These are phyloP conservation scores for Trichophyton benhamiae DNA, from an alignment of 2,329 filamentous ascomycete species.

Conservation along the genomic window DNA sequence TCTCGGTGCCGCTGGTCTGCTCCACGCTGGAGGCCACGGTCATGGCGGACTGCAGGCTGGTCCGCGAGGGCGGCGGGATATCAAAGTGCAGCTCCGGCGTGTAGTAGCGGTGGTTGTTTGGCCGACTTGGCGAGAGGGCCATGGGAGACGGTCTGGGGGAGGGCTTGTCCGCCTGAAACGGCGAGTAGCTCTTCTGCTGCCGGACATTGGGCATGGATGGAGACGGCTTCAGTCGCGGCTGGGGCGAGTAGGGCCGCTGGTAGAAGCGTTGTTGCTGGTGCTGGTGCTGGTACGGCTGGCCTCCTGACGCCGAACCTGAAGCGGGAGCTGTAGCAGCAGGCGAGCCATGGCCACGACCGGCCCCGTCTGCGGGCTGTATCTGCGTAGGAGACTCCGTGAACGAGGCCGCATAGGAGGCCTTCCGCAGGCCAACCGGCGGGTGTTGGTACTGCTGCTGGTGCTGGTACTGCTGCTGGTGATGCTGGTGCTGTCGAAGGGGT, in stretches of 20 bases:
- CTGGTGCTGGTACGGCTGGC: too few relatives aligned
- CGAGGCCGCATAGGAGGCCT: background rate
- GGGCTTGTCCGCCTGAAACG: constrained; percentile 10
- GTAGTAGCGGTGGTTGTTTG: constrained; percentile 9
- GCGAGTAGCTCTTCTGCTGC: constrained; percentile 15
- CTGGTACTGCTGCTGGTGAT: too few relatives aligned
- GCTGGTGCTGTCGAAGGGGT: background rate
- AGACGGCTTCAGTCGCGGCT: constrained; percentile 14
- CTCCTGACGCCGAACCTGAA: too few relatives aligned
- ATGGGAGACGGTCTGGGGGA: constrained; percentile 4
- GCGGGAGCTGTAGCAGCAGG: background rate
- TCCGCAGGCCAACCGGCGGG: too few relatives aligned
- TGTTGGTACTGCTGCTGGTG: too few relatives aligned
- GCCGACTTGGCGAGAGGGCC: background rate
- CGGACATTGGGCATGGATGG: constrained; percentile 27
- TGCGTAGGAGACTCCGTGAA: constrained; percentile 8
- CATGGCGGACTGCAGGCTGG: constrained; percentile 48
- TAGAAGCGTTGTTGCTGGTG: too few relatives aligned
- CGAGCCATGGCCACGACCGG: background rate
- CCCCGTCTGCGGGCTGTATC: background rate
- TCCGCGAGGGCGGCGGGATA: constrained; percentile 30
- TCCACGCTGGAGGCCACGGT: constrained; percentile 46
- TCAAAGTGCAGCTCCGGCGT: constrained; percentile 23
- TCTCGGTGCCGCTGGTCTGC: constrained; percentile 55
- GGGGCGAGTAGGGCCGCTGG: background rate